These are phyloP conservation scores for Talaromyces sp. DNA, from an alignment of 2,329 filamentous ascomycete genomes.

Conservation along the genomic window DNA sequence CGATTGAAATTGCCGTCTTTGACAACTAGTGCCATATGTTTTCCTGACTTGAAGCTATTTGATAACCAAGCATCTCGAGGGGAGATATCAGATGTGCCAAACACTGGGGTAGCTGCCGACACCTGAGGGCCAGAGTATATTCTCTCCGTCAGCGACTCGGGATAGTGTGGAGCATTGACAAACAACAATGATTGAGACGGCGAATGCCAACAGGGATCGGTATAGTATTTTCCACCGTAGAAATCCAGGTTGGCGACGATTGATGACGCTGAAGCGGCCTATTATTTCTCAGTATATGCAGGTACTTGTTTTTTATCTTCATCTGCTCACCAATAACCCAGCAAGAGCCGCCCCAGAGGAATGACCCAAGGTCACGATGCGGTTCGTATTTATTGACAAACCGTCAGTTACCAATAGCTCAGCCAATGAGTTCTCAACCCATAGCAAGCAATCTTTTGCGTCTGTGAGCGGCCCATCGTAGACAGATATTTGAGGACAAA, in stretches of 20 bases:
- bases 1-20: neutral
- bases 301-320: neutral
- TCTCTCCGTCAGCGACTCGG: neutral
- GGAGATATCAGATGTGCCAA: neutral
- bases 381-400: neutral
- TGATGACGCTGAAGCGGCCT: neutral
- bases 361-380: neutral
- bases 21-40: neutral
- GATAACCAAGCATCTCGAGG: neutral
- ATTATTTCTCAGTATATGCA: neutral
- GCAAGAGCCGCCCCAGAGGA: neutral
- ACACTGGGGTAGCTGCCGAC: neutral
- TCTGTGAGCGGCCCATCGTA: neutral
- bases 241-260: neutral
- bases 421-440: neutral
- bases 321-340: neutral
- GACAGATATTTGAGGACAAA: slow-evolving; percentile 1
- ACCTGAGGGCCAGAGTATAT: neutral
- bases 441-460: neutral
- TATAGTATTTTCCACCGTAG: neutral
- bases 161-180: neutral
- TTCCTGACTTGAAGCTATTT: neutral
- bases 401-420: neutral
- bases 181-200: neutral
- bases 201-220: neutral